Conservation (phyloP, 768 basidiomycete genomes). For the Suillus clintonianus region DNA sequence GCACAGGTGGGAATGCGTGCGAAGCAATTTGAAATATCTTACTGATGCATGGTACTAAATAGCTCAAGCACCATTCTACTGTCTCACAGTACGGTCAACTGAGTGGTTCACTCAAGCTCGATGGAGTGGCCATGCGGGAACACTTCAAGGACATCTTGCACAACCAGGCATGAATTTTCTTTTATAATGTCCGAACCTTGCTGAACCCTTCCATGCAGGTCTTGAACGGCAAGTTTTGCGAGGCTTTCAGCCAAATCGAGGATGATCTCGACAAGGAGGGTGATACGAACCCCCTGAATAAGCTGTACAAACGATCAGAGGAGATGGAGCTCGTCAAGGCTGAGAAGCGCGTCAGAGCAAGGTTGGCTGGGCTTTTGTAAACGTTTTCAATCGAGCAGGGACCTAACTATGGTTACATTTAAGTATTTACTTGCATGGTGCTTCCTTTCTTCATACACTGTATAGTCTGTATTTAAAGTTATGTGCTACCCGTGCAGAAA, state of each 20-base stretch:
- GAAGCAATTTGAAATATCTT: background rate
- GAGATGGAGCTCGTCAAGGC: constrained; percentile 57
- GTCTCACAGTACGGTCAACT: constrained; percentile 67
- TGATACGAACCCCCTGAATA: constrained; percentile 52
- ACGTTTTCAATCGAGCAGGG: background rate
- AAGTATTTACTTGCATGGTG: background rate
- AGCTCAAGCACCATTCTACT: constrained; percentile 62
- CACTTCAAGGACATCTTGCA: constrained; percentile 63
- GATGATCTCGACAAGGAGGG: constrained; percentile 59
- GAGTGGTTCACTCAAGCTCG: constrained; percentile 55
- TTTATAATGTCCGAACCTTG: background rate
- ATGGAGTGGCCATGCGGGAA: constrained; percentile 47
- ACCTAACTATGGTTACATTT: background rate
- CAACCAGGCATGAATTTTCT: constrained; percentile 45
- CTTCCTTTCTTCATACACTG: background rate
- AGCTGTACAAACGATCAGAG: constrained; percentile 51
- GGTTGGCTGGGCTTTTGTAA: constrained; percentile 45
- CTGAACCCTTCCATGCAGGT: constrained; percentile 37
- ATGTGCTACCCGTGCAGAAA: background rate
- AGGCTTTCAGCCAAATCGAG: constrained; percentile 57
- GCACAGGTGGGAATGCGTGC: constrained; percentile 39
- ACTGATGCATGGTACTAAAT: constrained; percentile 4
- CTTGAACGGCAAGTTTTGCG: constrained; percentile 59
- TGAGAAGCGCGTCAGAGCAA: constrained; percentile 57
- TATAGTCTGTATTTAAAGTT: background rate